Percentiles rank a stretch among this genome's conserved stretches.
Evolutionary conservation across 192 early-diverging fungal genomes (phyloP).

Genomic region (Backusella tuberculispora): DNA sequence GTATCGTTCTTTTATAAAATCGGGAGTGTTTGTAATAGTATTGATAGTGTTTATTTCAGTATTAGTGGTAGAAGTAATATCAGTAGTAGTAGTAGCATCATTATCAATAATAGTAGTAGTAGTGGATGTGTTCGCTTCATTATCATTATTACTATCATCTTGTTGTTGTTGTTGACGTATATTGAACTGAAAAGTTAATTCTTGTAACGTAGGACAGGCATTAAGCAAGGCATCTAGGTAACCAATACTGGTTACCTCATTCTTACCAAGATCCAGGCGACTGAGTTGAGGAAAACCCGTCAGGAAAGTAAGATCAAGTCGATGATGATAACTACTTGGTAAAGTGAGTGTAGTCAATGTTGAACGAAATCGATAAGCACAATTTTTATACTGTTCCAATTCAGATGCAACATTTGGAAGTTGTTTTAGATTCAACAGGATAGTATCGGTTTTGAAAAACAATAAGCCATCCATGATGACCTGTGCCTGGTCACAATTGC

Average conservation of each 20-base stretch:
- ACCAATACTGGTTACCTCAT: background rate
- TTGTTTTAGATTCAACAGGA: background rate
- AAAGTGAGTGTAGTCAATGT: constrained; percentile 13
- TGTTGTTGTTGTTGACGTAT: background rate
- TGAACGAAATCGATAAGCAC: background rate
- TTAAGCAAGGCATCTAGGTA: constrained; percentile 1
- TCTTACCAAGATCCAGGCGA: constrained; percentile 1
- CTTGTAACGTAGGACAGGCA: constrained; percentile 14
- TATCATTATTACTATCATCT: background rate
- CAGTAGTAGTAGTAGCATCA: background rate
- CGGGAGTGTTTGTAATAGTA: background rate
- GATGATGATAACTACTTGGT: background rate
- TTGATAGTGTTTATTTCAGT: background rate
- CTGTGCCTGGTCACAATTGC: background rate
- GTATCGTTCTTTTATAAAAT: background rate
- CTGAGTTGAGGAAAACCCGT: background rate
- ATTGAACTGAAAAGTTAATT: background rate
- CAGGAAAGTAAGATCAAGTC: background rate
- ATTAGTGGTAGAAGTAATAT: background rate
- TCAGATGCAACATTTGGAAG: background rate
- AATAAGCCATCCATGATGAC: background rate
- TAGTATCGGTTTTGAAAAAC: background rate
- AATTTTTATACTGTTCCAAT: constrained; percentile 16
- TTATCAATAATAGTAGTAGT: background rate
- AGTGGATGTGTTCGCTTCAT: background rate